Percentiles rank a stretch among this genome's conserved stretches.
Conservation (phyloP, 345 rosid species). For the Excoecaria agallocha region DNA sequence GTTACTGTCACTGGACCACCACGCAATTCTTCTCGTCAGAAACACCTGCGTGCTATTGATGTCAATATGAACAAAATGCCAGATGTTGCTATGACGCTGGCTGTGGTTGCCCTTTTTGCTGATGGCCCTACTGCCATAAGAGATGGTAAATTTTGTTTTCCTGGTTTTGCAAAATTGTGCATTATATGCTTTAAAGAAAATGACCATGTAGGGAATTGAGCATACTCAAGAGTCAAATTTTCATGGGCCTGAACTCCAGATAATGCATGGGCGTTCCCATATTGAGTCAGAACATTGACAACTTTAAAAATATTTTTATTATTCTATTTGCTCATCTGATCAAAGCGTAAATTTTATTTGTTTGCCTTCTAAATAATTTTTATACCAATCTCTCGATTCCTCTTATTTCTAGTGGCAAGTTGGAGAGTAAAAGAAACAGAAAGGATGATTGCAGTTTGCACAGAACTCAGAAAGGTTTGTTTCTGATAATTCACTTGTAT, state of each 20-base stretch:
- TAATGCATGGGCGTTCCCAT: background rate
- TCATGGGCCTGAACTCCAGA: too few relatives aligned
- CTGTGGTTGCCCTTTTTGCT: constrained; percentile 90
- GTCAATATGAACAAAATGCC: constrained; percentile 99
- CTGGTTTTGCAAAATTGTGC: background rate
- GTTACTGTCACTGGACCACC: constrained; percentile 92
- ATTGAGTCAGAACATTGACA: background rate
- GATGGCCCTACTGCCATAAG: constrained; percentile 95
- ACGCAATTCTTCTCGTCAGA: constrained; percentile 62
- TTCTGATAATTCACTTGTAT: background rate
- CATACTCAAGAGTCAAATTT: too few relatives aligned
- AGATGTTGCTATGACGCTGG: constrained; percentile 96
- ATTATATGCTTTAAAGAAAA: background rate
- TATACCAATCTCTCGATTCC: background rate
- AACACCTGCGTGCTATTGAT: constrained; percentile 70
- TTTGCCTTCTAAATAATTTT: background rate
- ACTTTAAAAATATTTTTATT: background rate
- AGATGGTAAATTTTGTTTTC: constrained; percentile 59
- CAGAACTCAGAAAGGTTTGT: constrained; percentile 82
- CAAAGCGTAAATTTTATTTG: background rate
- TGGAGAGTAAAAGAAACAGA: constrained; percentile 99
- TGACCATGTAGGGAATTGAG: background rate
- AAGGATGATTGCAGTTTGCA: constrained; percentile 94
- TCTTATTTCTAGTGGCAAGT: constrained; percentile 69
- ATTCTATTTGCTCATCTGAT: constrained; percentile 5